Evolutionary conservation across 73 alveolate genomes (phyloP), one percentile per base, ranked within the genome.

Genomic region (Stentor coeruleus): DNA sequence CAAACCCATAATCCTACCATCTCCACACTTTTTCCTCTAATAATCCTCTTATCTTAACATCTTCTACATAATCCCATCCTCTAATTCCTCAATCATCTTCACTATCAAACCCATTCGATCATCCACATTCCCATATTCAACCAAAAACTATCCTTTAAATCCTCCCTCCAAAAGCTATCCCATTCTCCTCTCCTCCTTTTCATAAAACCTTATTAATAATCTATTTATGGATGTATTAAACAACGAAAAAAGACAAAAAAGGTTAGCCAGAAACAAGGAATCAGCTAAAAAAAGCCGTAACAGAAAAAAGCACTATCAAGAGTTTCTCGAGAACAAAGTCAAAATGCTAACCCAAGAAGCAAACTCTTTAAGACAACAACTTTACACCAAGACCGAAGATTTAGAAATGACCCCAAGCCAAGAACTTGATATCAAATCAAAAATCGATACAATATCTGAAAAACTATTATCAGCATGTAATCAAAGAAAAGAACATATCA

Each of bases 231-330:
- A 49, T 49, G 28, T 11, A 49, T 6, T 49, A 49, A 49, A 49
- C 66, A 6, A 11, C 66, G 79, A 66, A 66, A 66, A 66, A 33
- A 37, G 79, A 28, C 79, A 66, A 33, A 66, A 31, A 33, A 37
- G 79, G 15, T 73, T 88, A 20, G 90, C 80, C 74, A 88, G 84
- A 58, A 88, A 88, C 84, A 76, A 85, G 39, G 88, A 84, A 39
- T 84, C 91, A 4, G 93, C 93, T 35, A 76, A 90, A 38, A 89
- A 88, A 59, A 42, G 86, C 3, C n/a, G 93, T 39, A 88, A 88
- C 81, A 36, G 93, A 28, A 88, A 88, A 79, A 88, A 88, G 85
- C 84, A 88, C 58, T 88, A 88, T 38, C 72, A 82, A 3, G 75
- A 31, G 39, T 55, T 84, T 11, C 57, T 88, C 39, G 93, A 88